Conservation (phyloP, 139 green algal genomes). For the Ettlia oleoabundans region DNA sequence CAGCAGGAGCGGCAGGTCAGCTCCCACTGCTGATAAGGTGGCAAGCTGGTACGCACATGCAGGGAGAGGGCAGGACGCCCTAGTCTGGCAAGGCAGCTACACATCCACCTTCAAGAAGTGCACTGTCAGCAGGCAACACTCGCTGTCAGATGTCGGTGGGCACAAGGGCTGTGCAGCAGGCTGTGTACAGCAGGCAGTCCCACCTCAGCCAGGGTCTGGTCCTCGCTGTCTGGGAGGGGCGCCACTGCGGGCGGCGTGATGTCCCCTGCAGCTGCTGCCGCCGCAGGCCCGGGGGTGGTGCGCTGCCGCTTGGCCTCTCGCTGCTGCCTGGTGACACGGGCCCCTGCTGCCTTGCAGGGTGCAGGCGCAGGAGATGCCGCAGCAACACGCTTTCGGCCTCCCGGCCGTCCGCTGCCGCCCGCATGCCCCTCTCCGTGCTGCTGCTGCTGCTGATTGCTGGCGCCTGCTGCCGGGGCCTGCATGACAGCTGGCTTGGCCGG, state of each 20-base stretch:
- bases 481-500: constrained; percentile 4
- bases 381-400: neutral
- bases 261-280: constrained; percentile 5
- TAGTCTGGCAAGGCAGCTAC: too few relatives aligned
- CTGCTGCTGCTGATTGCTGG: neutral
- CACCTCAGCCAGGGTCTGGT: constrained; percentile 28
- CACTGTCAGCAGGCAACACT: too few relatives aligned
- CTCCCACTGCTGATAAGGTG: neutral
- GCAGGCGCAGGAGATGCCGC: neutral
- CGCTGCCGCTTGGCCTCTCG: constrained; percentile 8
- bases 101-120: too few relatives aligned
- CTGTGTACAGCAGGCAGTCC: too few relatives aligned
- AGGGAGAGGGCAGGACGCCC: neutral
- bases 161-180: too few relatives aligned
- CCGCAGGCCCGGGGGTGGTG: neutral
- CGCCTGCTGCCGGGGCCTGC: too few relatives aligned
- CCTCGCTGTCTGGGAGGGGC: constrained; percentile 12
- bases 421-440: neutral
- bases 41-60: neutral
- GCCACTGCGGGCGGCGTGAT: neutral
- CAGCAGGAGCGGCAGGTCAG: neutral
- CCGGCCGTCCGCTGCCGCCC: neutral
- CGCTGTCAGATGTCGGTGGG: too few relatives aligned
- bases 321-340: neutral
- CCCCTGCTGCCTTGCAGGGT: too few relatives aligned